Conservation (phyloP, 352 stramenopile genomes). For the Pythium insidiosum region DNA sequence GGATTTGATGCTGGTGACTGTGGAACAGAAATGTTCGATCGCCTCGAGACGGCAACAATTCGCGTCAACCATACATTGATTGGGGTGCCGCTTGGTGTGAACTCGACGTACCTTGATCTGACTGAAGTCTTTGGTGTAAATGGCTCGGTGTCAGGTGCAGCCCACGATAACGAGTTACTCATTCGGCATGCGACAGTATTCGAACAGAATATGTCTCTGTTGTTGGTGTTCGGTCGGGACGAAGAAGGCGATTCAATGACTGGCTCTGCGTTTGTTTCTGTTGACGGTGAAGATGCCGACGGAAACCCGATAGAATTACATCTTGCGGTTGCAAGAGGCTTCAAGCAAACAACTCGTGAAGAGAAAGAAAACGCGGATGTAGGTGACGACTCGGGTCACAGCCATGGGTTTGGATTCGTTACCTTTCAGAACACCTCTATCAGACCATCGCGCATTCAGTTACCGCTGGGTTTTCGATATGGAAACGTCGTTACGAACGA, state of each 20-base stretch:
- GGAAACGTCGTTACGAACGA: too few relatives aligned
- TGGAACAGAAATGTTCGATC: slow-evolving; percentile 22
- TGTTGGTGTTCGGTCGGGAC: slow-evolving; percentile 75
- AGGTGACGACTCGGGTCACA: too few relatives aligned
- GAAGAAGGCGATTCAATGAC: slow-evolving; percentile 50
- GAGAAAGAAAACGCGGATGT: too few relatives aligned
- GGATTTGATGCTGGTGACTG: slow-evolving; percentile 84
- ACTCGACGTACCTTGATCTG: slow-evolving; percentile 65
- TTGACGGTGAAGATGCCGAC: slow-evolving; percentile 33
- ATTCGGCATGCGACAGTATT: slow-evolving; percentile 69
- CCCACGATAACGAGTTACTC: slow-evolving; percentile 58
- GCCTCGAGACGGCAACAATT: slow-evolving; percentile 40
- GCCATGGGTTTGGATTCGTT: slow-evolving; percentile 26
- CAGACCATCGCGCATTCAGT: slow-evolving; percentile 37
- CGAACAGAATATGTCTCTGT: slow-evolving; percentile 61
- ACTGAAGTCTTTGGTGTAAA: slow-evolving; percentile 53
- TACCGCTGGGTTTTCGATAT: slow-evolving; percentile 66
- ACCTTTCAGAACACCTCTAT: slow-evolving; percentile 67
- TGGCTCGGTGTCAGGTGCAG: slow-evolving; percentile 35
- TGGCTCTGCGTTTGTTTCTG: slow-evolving; percentile 35
- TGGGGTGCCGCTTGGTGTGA: slow-evolving; percentile 48
- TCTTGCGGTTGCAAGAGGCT: slow-evolving; percentile 50
- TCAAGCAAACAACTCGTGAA: slow-evolving; percentile 22
- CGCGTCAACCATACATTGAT: slow-evolving; percentile 50
- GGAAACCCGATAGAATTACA: slow-evolving; percentile 29